Percentiles rank a stretch among this genome's conserved stretches.
Evolutionary conservation across 2,329 filamentous ascomycete species (phyloP).

Genomic region (Calonectria pauciramosa): DNA sequence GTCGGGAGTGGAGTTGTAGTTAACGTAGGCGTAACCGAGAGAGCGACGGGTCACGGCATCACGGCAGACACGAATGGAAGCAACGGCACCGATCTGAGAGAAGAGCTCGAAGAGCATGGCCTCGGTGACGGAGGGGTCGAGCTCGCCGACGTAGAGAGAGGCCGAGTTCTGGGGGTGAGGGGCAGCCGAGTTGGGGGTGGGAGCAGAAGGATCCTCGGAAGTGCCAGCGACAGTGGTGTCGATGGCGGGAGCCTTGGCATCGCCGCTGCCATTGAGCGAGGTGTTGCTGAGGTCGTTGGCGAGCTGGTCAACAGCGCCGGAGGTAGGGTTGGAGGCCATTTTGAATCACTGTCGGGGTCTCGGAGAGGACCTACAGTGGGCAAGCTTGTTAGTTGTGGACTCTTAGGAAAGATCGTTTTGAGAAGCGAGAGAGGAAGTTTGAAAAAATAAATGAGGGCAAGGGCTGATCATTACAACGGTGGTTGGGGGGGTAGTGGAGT

Average conservation of each 20-base stretch:
- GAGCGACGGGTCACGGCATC: slow-evolving; percentile 98
- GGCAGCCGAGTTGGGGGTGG: slow-evolving; percentile 80
- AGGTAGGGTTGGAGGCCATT: slow-evolving; percentile 73
- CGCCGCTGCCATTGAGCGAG: slow-evolving; percentile 77
- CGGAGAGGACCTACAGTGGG: slow-evolving; percentile 34
- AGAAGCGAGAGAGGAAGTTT: slow-evolving; percentile 24
- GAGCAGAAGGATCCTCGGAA: slow-evolving; percentile 72
- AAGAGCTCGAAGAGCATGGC: slow-evolving; percentile 99
- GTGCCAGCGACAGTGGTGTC: slow-evolving; percentile 77
- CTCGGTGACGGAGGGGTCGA: slow-evolving; percentile 97
- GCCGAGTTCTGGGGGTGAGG: slow-evolving; percentile 91
- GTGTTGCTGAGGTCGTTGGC: slow-evolving; percentile 82
- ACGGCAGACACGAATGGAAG: slow-evolving; percentile 99
- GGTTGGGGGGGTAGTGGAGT: slow-evolving; percentile 18
- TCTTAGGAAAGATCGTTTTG: background rate
- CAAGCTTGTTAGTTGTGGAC: slow-evolving; percentile 32
- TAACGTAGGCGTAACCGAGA: slow-evolving; percentile 99
- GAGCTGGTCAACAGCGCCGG: slow-evolving; percentile 82
- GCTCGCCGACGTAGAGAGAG: slow-evolving; percentile 98
- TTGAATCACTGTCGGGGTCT: slow-evolving; percentile 47
- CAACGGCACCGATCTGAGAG: slow-evolving; percentile 98
- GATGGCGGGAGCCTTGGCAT: slow-evolving; percentile 76
- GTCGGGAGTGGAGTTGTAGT: slow-evolving; percentile 98
- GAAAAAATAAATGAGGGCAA: slow-evolving; percentile 22
- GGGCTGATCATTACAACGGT: background rate